Percentiles rank a stretch among this genome's conserved stretches.
Evolutionary conservation across 169 alveolate genomes (phyloP).

Genomic region (Sarcocystis neurona): DNA sequence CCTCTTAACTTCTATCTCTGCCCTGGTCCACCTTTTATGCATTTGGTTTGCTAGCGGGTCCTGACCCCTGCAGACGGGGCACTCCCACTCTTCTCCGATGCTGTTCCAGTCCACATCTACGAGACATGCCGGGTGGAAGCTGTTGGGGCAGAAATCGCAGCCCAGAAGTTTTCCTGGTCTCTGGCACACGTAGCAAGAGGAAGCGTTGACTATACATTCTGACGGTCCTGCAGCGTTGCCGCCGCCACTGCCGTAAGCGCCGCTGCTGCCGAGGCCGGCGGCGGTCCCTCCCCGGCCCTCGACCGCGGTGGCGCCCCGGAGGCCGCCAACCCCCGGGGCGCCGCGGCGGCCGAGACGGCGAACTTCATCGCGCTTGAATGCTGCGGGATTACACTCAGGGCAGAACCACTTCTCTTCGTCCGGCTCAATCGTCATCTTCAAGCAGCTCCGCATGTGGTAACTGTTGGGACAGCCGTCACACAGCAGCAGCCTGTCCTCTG

Average conservation of each 20-base stretch:
- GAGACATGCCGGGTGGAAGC: constrained; percentile 87
- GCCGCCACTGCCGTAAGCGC: too few species aligned
- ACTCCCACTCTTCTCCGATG: constrained; percentile 86
- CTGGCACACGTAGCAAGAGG: constrained; percentile 89
- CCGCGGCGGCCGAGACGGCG: constrained; percentile 49
- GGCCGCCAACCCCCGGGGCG: too few species aligned
- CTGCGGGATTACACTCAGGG: constrained; percentile 87
- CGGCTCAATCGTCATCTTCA: constrained; percentile 72
- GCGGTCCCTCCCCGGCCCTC: constrained; percentile 75
- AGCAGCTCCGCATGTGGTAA: constrained; percentile 82
- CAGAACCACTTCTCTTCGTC: constrained; percentile 88
- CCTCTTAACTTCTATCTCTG: constrained; percentile 80
- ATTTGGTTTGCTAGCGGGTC: constrained; percentile 88
- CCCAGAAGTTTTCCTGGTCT: constrained; percentile 85
- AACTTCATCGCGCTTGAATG: constrained; percentile 77
- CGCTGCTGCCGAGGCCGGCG: constrained; percentile 54
- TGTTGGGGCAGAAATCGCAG: constrained; percentile 88
- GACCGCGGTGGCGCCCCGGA: constrained; percentile 67
- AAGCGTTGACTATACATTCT: constrained; percentile 82
- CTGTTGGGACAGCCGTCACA: constrained; percentile 93
- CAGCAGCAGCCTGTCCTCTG: constrained; percentile 71
- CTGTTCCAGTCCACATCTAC: constrained; percentile 79
- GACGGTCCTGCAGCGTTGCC: too few species aligned
- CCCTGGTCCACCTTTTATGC: constrained; percentile 86
- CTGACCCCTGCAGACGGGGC: constrained; percentile 89